Base-by-base conservation (phyloP, 371 early-diverging fungal species). In the Sporodiniella umbellata region DNA sequence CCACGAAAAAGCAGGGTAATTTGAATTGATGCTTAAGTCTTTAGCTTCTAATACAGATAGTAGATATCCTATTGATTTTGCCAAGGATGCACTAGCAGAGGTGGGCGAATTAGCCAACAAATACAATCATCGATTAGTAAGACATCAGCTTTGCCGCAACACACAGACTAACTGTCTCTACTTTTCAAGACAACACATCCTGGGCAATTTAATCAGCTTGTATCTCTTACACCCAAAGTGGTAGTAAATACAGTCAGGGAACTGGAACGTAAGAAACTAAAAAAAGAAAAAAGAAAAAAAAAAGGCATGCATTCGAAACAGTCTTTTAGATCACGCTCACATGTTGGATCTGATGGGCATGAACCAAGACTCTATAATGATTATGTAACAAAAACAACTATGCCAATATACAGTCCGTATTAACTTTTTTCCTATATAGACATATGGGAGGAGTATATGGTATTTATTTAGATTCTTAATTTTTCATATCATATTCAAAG, bases 381-480 rank as follows among this genome's bases (percentile, higher is more conserved):
- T 78, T 12, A 78, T 75, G 67, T 68, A 63, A 55, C 63, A 19
- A 19, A 12, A 21, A 40, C 17, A 37, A 8, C 11, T 45, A 38
- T 24, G 10, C 18, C 11, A 25, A 21, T 17, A 8, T n/a, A 7
- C 5, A 2, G 7, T 40, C n/a, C 5, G 8, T 19, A 40, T 8
- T 18, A 40, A 19, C 6, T 7, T 42, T 39, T 21, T 38, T 26
- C 12, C 18, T 2, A 35, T 35, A 35, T 14, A 72, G 72, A 26
- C 78, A 78, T 42, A 72, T 74, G 77, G 79, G 77, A 8, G 79
- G 79, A 5, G 66, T 66, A 28, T 75, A 75, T 37, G 75, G 72
- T 60, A 60, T n/a, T n/a, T n/a, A n/a, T n/a, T n/a, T n/a, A n/a
- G n/a, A n/a, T n/a, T n/a, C n/a, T n/a, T n/a, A n/a, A n/a, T n/a